Evolutionary conservation across 140 eudicot genomes (phyloP), one percentile per base, ranked within the genome.

Genomic region (Erigeron philadelphicus): DNA sequence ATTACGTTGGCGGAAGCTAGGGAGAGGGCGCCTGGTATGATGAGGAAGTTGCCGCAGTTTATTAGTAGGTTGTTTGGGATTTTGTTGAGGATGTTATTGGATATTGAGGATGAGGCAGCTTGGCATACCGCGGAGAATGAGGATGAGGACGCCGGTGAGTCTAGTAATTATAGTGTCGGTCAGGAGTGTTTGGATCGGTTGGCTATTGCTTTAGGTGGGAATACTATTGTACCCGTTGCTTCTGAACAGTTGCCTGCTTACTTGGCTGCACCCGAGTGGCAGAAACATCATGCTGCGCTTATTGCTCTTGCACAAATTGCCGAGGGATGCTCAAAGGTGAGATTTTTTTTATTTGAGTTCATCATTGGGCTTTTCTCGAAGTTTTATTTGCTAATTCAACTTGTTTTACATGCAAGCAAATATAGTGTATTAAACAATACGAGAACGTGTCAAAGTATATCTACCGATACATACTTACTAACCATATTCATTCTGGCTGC

Each of bases 21-120:
- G 44, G 99, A 94, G 72, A 73, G 97, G 52, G 97, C 97, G 0
- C 99, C 97, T n/a, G 96, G 99, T 46, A 94, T 94, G 99, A 89
- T 94, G 97, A 84, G 99, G 81, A 94, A 94, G 81, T 55, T 94
- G 81, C 99, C 97, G 0, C 99, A 94, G 74, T 94, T 94, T 57
- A 94, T 94, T 11, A 87, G 85, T 61, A 85, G 95, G 84, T 73
- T 94, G 68, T 94, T 94, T 57, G 84, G 83, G 0, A 86, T 89
- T 64, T 83, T 94, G 75, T 74, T 94, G 95, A 80, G 71, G 70
- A 94, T 94, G 97, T 73, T 94, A 72, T 67, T 87, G 82, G 97
- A 94, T 77, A 70, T 89, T 1, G 97, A 89, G 78, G 99, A 94
- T 72, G 99, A 89, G 42, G 91, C 95, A 0, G 95, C 87, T 0